Evolutionary conservation across 2,329 filamentous ascomycete genomes (phyloP).

Genomic region (Aureobasidium sp.): DNA sequence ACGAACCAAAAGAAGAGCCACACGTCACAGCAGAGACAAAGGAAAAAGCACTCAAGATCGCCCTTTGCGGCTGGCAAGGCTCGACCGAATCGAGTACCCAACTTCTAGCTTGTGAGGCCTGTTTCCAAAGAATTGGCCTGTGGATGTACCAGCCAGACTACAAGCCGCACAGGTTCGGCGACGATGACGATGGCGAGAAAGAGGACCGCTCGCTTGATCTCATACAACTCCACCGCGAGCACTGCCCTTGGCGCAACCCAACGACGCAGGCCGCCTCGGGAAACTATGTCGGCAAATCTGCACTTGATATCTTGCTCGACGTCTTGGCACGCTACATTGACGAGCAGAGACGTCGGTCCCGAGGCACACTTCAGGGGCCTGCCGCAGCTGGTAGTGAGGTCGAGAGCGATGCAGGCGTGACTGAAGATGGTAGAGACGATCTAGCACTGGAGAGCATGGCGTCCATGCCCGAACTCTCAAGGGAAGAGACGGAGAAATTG

Average conservation of each 20-base stretch:
- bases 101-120: slow-evolving; percentile 73
- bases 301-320: slow-evolving; percentile 27
- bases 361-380: slow-evolving; percentile 5
- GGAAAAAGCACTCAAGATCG: slow-evolving; percentile 28
- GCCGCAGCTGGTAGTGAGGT: background rate
- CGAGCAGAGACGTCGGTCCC: slow-evolving; percentile 27
- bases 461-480: slow-evolving; percentile 13
- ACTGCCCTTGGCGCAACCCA: slow-evolving; percentile 33
- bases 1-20: background rate
- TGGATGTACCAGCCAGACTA: slow-evolving; percentile 79
- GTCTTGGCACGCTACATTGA: slow-evolving; percentile 27
- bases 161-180: slow-evolving; percentile 28
- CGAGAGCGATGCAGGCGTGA: slow-evolving; percentile 8
- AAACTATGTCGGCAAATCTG: slow-evolving; percentile 27
- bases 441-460: slow-evolving; percentile 1
- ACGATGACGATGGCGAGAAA: slow-evolving; percentile 33
- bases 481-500: slow-evolving; percentile 26
- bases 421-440: slow-evolving; percentile 16
- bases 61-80: slow-evolving; percentile 45
- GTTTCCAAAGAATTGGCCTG: slow-evolving; percentile 78
- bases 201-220: slow-evolving; percentile 26
- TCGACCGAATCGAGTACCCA: slow-evolving; percentile 58
- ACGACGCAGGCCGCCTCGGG: slow-evolving; percentile 28
- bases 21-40: background rate
- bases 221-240: slow-evolving; percentile 31